Evolutionary conservation across 805 yeast genomes (phyloP).

Genomic region (Yamadazyma ubonensis): DNA sequence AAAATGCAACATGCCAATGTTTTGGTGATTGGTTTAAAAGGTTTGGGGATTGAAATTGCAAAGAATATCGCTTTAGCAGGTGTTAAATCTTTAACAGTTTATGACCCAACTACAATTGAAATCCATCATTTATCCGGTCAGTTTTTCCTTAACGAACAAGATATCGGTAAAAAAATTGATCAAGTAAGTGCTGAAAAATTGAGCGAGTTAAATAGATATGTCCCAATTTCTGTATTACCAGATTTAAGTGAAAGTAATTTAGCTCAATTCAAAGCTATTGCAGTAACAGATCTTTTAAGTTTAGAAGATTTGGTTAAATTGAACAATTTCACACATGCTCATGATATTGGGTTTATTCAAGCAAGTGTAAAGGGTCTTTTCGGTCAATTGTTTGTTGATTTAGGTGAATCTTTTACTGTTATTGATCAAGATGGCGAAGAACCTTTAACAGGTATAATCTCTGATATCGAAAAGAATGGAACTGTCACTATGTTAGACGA

Average conservation of each 20-base stretch:
- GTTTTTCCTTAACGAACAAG: conserved; percentile 70
- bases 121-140: conserved; percentile 82
- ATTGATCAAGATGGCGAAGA: conserved; percentile 92
- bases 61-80: conserved; percentile 97
- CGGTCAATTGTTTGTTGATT: conserved; percentile 86
- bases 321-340: conserved; percentile 70
- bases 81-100: conserved; percentile 83
- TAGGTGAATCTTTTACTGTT: conserved; percentile 78
- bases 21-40: conserved; percentile 85
- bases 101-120: conserved; percentile 72
- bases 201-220: conserved; percentile 85
- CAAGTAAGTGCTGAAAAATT: conserved; percentile 62
- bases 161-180: conserved; percentile 80
- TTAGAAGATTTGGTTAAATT: conserved; percentile 73
- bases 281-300: conserved; percentile 67
- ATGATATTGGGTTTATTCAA: conserved; percentile 74
- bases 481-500: conserved; percentile 93
- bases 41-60: conserved; percentile 94
- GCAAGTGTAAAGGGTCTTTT: conserved; percentile 86
- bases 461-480: conserved; percentile 85
- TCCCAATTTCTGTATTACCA: conserved; percentile 70
- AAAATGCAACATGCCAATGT: conserved; percentile 94
- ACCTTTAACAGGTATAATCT: conserved; percentile 79
- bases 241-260: conserved; percentile 56
- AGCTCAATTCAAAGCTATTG: conserved; percentile 68